These are phyloP conservation scores for Chloroidium sp. DNA, from an alignment of 163 green algal species.

Conservation along the genomic window DNA sequence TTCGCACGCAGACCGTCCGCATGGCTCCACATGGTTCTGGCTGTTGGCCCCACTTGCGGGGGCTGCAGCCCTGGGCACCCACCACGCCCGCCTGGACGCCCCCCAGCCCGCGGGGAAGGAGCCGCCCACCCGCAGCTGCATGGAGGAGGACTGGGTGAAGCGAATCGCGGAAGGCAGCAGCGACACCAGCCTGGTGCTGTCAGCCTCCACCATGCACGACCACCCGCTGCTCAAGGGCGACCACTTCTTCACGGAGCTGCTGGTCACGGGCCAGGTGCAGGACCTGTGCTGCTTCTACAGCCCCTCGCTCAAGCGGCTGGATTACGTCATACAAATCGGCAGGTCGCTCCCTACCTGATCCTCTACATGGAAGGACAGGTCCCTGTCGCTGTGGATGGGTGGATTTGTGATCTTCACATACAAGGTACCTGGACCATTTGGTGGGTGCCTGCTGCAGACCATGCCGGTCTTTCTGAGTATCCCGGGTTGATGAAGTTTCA, in stretches of 20 bases:
- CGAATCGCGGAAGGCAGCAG: conserved; percentile 3
- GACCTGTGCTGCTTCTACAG: conserved; percentile 43
- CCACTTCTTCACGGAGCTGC: conserved; percentile 27
- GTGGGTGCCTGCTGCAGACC: too few relatives aligned
- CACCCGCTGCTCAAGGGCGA: conserved; percentile 37
- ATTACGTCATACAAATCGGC: conserved; percentile 17
- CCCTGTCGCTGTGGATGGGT: neutral
- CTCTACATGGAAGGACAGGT: too few relatives aligned
- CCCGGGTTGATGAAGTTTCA: neutral
- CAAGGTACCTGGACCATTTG: too few relatives aligned
- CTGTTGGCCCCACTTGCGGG: neutral
- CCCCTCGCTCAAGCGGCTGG: conserved; percentile 5
- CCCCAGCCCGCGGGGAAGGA: too few relatives aligned
- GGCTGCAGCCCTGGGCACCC: neutral
- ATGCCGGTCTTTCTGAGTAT: neutral
- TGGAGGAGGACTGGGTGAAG: conserved; percentile 7
- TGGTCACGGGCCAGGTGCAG: conserved; percentile 32
- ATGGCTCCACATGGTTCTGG: neutral
- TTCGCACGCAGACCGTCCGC: too few relatives aligned
- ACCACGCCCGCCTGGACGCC: neutral
- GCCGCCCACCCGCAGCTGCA: neutral
- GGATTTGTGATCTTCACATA: neutral
- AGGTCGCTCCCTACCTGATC: neutral
- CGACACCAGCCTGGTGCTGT: conserved; percentile 19
- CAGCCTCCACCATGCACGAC: conserved; percentile 21